Base-by-base conservation (phyloP, 768 basidiomycete genomes). In the Lactifluus echinatus region DNA sequence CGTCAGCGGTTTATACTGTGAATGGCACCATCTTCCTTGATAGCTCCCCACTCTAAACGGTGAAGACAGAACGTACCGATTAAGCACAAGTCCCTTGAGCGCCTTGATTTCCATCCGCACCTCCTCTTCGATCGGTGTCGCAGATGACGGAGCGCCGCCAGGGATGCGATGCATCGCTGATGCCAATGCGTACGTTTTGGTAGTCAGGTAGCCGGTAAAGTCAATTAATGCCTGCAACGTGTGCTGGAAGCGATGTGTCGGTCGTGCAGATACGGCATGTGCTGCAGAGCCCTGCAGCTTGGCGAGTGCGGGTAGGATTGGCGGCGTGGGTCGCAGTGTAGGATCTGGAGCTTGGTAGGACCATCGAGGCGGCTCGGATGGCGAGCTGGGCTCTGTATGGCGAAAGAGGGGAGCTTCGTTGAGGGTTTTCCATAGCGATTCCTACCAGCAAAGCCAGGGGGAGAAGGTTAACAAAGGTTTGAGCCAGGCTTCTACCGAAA, bases 141-240 rank as follows among this genome's bases (percentile, higher is more conserved):
- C 40, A n/a, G 68, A 51, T 3, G 63, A 17, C 14, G 40, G 39
- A 8, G 37, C 50, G 19, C 58, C 46, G 2, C 65, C 70, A 4
- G 68, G 64, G 47, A 63, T 29, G 21, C 65, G 53, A 26, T 59
- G 45, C 34, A 55, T 53, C 33, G 53, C 26, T 29, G 60, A 59
- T 10, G 67, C 61, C 12, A 79, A 74, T 29, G 75, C 66, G 65
- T 89, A 90, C 2, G 85, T 79, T 62, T 89, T 85, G 8, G 85
- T 77, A 56, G 85, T 84, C 65, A 91, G 79, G 68, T 87, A 89
- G 5, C 89, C 88, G 0, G 88, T 90, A 59, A 91, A 78, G 63
- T 87, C 83, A 2, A 84, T 77, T 37, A 89, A 74, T 0, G 79
- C 67, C 66, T 89, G 79, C 7, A 89, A 71, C 10, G 83, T 82